Conservation (phyloP, 129 eudicot genomes). For the Flaveria brownii region DNA sequence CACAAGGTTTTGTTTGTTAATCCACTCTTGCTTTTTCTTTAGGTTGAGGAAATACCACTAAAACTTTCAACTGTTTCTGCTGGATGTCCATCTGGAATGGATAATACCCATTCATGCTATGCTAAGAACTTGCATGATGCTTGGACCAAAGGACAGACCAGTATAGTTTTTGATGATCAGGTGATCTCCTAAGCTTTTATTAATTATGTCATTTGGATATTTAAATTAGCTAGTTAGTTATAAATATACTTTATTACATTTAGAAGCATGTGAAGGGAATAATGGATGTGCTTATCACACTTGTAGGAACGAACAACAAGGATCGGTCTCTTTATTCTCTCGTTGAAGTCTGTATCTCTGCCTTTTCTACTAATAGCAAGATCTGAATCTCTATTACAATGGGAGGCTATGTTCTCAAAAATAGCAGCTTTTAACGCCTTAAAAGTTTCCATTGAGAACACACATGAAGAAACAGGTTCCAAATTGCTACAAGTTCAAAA, state of each 20-base stretch:
- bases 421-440: constrained; percentile 45
- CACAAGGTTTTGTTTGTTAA: not conserved
- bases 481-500: constrained; percentile 50
- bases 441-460: constrained; percentile 49
- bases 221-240: constrained; percentile 18
- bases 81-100: constrained; percentile 44
- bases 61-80: constrained; percentile 43
- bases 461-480: constrained; percentile 40
- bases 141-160: constrained; percentile 53
- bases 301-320: constrained; percentile 59
- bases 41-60: constrained; percentile 38
- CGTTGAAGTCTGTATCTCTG: constrained; percentile 44
- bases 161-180: constrained; percentile 69
- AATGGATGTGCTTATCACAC: constrained; percentile 15
- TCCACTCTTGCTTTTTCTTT: constrained; percentile 25
- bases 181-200: constrained; percentile 33
- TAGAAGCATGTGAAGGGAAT: constrained; percentile 19
- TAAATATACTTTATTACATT: constrained; percentile 8
- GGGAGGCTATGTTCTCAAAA: constrained; percentile 67
- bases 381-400: constrained; percentile 37
- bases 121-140: constrained; percentile 66
- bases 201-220: not conserved
- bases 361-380: constrained; percentile 65
- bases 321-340: constrained; percentile 44
- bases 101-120: constrained; percentile 38